A percentile compares a stretch with the other conserved stretches of the same genome.
These are phyloP conservation scores for Trametes villosa DNA, from an alignment of 768 basidiomycete genomes.

Conservation along the genomic window DNA sequence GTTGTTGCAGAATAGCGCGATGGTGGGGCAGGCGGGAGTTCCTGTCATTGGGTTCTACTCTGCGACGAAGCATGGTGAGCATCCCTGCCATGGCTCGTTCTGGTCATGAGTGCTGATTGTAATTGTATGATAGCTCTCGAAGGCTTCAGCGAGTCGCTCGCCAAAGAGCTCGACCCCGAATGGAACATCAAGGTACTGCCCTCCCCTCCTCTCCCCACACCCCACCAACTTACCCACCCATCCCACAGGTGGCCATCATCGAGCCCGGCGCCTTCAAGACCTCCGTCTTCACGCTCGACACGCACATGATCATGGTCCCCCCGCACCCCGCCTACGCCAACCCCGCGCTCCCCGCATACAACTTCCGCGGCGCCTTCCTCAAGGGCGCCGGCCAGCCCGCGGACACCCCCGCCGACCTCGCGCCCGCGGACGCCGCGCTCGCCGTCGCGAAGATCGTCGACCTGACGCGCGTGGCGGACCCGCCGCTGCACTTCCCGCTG, in stretches of 20 bases:
- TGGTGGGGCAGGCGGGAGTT: slow-evolving; percentile 29
- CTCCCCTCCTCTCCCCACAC: not conserved
- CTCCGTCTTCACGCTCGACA: not conserved
- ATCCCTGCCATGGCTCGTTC: too few relatives aligned
- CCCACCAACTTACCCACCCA: not conserved
- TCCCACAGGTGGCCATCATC: slow-evolving; percentile 27
- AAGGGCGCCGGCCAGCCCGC: not conserved
- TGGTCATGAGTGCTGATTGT: not conserved
- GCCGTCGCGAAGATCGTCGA: slow-evolving; percentile 27
- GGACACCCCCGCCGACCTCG: not conserved
- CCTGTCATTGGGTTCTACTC: slow-evolving; percentile 27
- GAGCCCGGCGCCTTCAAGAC: slow-evolving; percentile 27
- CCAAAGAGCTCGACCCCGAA: slow-evolving; percentile 45
- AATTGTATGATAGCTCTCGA: slow-evolving; percentile 27
- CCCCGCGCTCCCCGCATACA: not conserved
- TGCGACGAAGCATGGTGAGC: slow-evolving; percentile 29
- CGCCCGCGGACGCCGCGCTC: slow-evolving; percentile 23
- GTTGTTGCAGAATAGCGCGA: slow-evolving; percentile 44
- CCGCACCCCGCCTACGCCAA: slow-evolving; percentile 24
- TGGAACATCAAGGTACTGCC: slow-evolving; percentile 50
- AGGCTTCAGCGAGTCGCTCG: slow-evolving; percentile 43
- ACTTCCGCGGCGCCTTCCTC: not conserved
- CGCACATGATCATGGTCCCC: not conserved
- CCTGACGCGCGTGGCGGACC: slow-evolving; percentile 17
- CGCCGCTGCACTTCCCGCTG: slow-evolving; percentile 27